These are phyloP conservation scores for Lagerstroemia speciosa DNA, from an alignment of 345 rosid genomes.

Conservation along the genomic window DNA sequence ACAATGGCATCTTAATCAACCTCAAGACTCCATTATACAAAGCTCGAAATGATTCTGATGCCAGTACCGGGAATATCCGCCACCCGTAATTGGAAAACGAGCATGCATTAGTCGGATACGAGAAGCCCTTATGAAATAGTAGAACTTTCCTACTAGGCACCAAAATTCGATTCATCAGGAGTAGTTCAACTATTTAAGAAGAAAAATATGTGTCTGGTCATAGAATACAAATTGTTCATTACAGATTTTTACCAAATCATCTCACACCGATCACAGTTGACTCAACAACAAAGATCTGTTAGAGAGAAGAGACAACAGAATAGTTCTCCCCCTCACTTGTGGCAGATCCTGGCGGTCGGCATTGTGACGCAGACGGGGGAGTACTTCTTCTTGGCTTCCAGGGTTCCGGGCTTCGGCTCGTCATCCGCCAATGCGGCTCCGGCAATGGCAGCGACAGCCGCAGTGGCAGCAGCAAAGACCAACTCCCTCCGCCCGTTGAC, in stretches of 20 bases:
- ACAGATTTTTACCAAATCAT: constrained; percentile 1
- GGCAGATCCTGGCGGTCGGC: constrained; percentile 62
- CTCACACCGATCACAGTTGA: constrained; percentile 4
- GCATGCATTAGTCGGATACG: neutral
- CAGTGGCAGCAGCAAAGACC: constrained; percentile 30
- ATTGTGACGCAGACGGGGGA: constrained; percentile 49
- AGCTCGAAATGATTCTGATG: neutral
- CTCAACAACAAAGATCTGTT: neutral
- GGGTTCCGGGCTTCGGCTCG: constrained; percentile 31
- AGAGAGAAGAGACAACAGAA: too few relatives aligned
- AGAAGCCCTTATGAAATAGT: neutral
- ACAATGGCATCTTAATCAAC: neutral
- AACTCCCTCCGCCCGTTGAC: constrained; percentile 51
- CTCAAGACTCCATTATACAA: neutral
- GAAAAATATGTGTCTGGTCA: neutral
- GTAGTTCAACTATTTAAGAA: neutral
- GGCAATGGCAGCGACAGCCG: constrained; percentile 32
- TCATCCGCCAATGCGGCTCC: constrained; percentile 34
- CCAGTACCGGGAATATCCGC: neutral
- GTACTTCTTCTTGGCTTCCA: constrained; percentile 47
- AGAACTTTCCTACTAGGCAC: neutral
- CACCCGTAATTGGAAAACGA: too few relatives aligned
- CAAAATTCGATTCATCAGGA: neutral
- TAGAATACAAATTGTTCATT: constrained; percentile 3
- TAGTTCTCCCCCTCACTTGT: constrained; percentile 23